Percentiles rank a stretch among this genome's conserved stretches.
Conservation (phyloP, 441 rosid genomes). For the Viola pubescens region DNA sequence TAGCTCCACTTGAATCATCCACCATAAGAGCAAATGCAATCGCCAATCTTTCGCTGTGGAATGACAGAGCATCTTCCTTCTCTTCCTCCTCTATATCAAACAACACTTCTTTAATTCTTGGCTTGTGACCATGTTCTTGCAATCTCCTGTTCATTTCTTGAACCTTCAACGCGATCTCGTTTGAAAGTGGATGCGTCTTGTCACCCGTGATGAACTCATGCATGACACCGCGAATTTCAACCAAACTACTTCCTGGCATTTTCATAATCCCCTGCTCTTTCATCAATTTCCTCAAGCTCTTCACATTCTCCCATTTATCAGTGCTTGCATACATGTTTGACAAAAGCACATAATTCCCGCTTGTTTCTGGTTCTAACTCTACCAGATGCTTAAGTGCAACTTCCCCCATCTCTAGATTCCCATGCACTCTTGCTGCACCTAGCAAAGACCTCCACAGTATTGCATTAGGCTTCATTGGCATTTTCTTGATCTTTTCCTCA, state of each 20-base stretch:
- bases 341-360: conserved; percentile 53
- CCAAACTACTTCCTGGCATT: conserved; percentile 43
- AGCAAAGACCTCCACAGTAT: conserved; percentile 53
- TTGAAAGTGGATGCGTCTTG: conserved; percentile 25
- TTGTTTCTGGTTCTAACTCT: conserved; percentile 37
- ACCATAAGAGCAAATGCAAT: conserved; percentile 33
- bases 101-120: conserved; percentile 28
- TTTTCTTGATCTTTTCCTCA: conserved; percentile 31
- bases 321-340: conserved; percentile 53
- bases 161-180: conserved; percentile 29
- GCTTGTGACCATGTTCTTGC: conserved; percentile 26
- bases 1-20: conserved; percentile 13
- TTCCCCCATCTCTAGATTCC: conserved; percentile 40
- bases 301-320: conserved; percentile 51
- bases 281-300: conserved; percentile 49
- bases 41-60: conserved; percentile 38
- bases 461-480: conserved; percentile 60
- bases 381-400: conserved; percentile 35
- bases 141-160: conserved; percentile 25
- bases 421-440: conserved; percentile 48
- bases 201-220: conserved; percentile 35
- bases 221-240: conserved; percentile 29
- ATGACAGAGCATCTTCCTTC: conserved; percentile 29
- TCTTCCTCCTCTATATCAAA: conserved; percentile 38
- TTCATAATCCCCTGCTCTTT: conserved; percentile 38